These are phyloP conservation scores for Rhizophagus sp. DNA, from an alignment of 192 early-diverging fungal genomes.

Conservation along the genomic window DNA sequence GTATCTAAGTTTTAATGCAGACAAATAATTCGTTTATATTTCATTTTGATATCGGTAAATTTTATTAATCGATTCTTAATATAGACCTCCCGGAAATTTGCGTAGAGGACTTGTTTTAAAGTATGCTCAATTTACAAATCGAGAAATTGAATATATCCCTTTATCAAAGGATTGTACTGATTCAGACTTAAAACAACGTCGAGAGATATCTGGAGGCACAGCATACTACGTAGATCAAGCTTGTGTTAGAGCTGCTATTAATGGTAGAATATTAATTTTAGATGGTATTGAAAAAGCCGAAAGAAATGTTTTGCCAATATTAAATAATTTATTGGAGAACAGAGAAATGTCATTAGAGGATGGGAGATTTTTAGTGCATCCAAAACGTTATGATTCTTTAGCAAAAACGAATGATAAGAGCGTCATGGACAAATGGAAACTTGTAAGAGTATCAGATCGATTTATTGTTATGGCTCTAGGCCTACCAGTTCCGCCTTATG, in stretches of 20 bases:
- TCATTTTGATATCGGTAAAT: background rate
- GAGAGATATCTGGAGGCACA: slow-evolving; percentile 66
- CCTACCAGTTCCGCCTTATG: slow-evolving; percentile 68
- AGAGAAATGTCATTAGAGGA: slow-evolving; percentile 84
- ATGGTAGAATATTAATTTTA: slow-evolving; percentile 60
- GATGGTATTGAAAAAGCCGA: slow-evolving; percentile 81
- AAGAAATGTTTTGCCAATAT: slow-evolving; percentile 79
- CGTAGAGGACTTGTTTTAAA: slow-evolving; percentile 66
- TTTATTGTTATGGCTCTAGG: slow-evolving; percentile 80
- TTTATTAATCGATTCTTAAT: no score
- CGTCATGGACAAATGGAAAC: slow-evolving; percentile 55
- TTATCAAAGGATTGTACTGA: slow-evolving; percentile 77
- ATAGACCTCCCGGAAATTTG: slow-evolving; percentile 66
- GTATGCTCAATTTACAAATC: slow-evolving; percentile 64
- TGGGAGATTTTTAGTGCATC: slow-evolving; percentile 73
- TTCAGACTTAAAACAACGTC: slow-evolving; percentile 78
- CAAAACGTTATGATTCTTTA: slow-evolving; percentile 66
- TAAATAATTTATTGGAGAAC: slow-evolving; percentile 87
- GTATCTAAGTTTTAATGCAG: slow-evolving; percentile 21
- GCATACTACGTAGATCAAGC: slow-evolving; percentile 64
- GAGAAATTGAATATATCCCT: slow-evolving; percentile 74
- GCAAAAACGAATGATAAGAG: slow-evolving; percentile 49
- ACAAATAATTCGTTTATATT: background rate
- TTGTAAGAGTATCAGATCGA: slow-evolving; percentile 64
- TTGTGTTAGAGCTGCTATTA: slow-evolving; percentile 61